Conservation (phyloP, 2,329 filamentous ascomycete species). For the Albophoma yamanashiensis region DNA sequence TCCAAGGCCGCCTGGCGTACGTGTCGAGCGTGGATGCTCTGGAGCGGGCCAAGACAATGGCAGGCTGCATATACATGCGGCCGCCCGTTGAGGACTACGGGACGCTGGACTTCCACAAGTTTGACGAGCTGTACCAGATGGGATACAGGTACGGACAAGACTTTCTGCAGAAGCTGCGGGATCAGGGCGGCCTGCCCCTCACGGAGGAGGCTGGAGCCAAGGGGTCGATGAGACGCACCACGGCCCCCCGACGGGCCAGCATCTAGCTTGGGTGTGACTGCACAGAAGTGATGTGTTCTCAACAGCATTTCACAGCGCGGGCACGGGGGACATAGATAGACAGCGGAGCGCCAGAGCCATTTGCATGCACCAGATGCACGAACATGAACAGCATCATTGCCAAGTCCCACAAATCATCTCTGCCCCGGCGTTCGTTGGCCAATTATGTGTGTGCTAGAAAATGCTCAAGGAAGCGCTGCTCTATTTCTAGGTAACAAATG, state of each 20-base stretch:
- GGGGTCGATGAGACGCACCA: slow-evolving; percentile 64
- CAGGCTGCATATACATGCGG: slow-evolving; percentile 91
- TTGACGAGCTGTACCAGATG: slow-evolving; percentile 89
- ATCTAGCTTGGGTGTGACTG: slow-evolving; percentile 36
- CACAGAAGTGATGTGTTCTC: not conserved
- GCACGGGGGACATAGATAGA: not conserved
- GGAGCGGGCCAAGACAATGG: slow-evolving; percentile 81
- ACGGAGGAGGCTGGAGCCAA: slow-evolving; percentile 67
- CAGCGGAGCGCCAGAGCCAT: not conserved
- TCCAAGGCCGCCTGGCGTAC: slow-evolving; percentile 89
- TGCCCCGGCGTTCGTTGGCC: not conserved
- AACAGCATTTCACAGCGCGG: not conserved
- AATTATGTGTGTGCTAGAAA: not conserved
- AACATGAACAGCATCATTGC: not conserved
- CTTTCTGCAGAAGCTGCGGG: slow-evolving; percentile 65
- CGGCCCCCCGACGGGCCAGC: slow-evolving; percentile 69
- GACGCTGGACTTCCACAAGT: slow-evolving; percentile 92
- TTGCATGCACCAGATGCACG: not conserved
- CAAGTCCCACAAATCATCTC: not conserved
- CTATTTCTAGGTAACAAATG: not conserved
- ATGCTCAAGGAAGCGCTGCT: not conserved
- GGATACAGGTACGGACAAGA: slow-evolving; percentile 80
- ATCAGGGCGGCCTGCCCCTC: slow-evolving; percentile 63
- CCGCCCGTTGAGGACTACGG: slow-evolving; percentile 90
- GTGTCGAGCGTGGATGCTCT: slow-evolving; percentile 91